Evolutionary conservation across 2,329 filamentous ascomycete genomes (phyloP).

Genomic region (Arthroderma sp.): DNA sequence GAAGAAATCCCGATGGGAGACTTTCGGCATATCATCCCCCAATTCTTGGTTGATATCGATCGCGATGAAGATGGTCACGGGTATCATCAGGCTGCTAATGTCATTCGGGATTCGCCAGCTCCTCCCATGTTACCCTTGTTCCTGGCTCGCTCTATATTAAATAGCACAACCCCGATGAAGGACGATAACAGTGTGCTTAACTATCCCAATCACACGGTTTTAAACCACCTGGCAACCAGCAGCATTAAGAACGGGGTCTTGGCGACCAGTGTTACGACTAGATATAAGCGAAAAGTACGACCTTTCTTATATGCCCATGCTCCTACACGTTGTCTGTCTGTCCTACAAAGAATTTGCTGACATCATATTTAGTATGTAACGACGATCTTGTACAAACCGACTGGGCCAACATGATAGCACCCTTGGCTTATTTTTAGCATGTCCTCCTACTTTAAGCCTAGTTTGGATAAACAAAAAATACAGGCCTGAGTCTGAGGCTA

Average conservation of each 20-base stretch:
- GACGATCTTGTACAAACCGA: constrained; percentile 94
- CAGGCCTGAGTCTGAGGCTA: not conserved
- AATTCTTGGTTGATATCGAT: constrained; percentile 73
- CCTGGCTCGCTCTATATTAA: constrained; percentile 85
- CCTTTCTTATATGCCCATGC: constrained; percentile 2
- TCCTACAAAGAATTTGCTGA: constrained; percentile 14
- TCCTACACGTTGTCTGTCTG: not conserved
- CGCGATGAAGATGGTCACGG: constrained; percentile 66
- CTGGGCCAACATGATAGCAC: constrained; percentile 29
- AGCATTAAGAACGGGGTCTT: constrained; percentile 95
- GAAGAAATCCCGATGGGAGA: constrained; percentile 45
- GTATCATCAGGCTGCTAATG: constrained; percentile 62
- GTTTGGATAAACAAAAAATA: not conserved
- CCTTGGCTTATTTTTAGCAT: not conserved
- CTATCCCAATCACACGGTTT: constrained; percentile 91
- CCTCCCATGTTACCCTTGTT: constrained; percentile 83
- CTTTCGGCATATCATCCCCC: constrained; percentile 65
- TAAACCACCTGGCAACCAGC: constrained; percentile 93
- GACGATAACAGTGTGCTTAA: constrained; percentile 95
- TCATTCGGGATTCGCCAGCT: constrained; percentile 65
- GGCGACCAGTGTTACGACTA: constrained; percentile 90
- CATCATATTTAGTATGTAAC: constrained; percentile 64
- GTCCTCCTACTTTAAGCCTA: too few species aligned
- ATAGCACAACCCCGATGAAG: constrained; percentile 82
- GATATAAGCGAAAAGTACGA: constrained; percentile 73